phyloP scores from a whole-genome alignment of 176 grass and related monocot genomes.

The Poa annua region DNA sequence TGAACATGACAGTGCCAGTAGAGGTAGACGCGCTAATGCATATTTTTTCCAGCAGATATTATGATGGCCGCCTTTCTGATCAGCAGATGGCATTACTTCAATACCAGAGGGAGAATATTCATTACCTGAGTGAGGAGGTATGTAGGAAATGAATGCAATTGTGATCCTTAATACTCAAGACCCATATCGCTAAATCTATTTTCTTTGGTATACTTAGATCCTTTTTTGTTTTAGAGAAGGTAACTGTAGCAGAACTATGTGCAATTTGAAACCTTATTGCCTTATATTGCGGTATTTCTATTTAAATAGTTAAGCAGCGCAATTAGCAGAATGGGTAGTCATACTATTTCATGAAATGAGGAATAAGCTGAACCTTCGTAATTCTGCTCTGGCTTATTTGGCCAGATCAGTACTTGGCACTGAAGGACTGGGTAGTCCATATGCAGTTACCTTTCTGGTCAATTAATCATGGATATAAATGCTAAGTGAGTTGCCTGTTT shows the following conservation, averaged over 20 bases:
- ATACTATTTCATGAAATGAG: conserved; percentile 28
- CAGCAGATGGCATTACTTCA: conserved; percentile 98
- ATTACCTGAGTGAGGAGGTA: conserved; percentile 99
- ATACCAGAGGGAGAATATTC: conserved; percentile 98
- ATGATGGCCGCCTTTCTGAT: conserved; percentile 89
- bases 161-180: conserved; percentile 36
- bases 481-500: background rate
- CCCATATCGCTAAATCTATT: background rate
- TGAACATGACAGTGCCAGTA: background rate
- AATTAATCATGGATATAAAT: conserved; percentile 1
- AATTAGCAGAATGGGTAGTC: background rate
- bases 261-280: background rate
- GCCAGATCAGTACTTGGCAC: background rate
- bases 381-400: conserved; percentile 1
- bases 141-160: conserved; percentile 12
- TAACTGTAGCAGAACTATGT: background rate
- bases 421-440: conserved; percentile 7
- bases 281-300: background rate
- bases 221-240: conserved; percentile 1
- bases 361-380: background rate
- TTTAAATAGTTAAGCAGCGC: conserved; percentile 15
- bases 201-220: conserved; percentile 23
- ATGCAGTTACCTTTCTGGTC: conserved; percentile 16
- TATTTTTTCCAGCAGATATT: conserved; percentile 56
- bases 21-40: background rate